phyloP scores from a whole-genome alignment of 257 asterid genomes.

The Penstemon barbatus region DNA sequence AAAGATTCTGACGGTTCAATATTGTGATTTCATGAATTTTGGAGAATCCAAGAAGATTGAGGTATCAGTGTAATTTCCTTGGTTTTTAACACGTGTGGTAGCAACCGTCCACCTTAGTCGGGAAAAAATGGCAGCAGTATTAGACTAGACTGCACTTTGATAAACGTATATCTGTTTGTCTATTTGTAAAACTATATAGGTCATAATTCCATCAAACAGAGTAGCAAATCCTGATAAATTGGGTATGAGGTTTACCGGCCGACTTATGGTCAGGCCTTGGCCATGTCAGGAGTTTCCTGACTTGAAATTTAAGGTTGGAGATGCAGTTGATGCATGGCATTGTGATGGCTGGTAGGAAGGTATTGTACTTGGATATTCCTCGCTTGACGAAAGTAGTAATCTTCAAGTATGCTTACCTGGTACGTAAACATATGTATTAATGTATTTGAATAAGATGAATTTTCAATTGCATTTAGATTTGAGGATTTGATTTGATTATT shows the following conservation, averaged over 20 bases:
- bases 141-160: background rate
- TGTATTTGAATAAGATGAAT: too few relatives aligned
- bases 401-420: conserved; percentile 42
- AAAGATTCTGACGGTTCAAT: conserved; percentile 44
- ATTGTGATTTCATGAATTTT: conserved; percentile 41
- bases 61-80: conserved; percentile 34
- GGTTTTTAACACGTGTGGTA: background rate
- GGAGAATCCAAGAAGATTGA: conserved; percentile 43
- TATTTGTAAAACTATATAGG: conserved; percentile 31
- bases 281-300: conserved; percentile 28
- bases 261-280: conserved; percentile 42
- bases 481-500: conserved; percentile 10
- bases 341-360: conserved; percentile 58
- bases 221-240: conserved; percentile 39
- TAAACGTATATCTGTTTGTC: background rate
- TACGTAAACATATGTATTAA: conserved; percentile 3
- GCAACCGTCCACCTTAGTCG: too few relatives aligned
- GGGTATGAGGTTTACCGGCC: conserved; percentile 41
- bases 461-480: too few relatives aligned
- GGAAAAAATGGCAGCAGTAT: background rate
- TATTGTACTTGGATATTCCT: conserved; percentile 29
- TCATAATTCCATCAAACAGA: conserved; percentile 34
- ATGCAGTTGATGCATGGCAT: conserved; percentile 49
- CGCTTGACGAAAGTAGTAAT: conserved; percentile 17
- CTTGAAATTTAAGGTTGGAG: conserved; percentile 32